Conservation (phyloP, 225 moss, liverwort and hornwort genomes). For the Asterella californica region DNA sequence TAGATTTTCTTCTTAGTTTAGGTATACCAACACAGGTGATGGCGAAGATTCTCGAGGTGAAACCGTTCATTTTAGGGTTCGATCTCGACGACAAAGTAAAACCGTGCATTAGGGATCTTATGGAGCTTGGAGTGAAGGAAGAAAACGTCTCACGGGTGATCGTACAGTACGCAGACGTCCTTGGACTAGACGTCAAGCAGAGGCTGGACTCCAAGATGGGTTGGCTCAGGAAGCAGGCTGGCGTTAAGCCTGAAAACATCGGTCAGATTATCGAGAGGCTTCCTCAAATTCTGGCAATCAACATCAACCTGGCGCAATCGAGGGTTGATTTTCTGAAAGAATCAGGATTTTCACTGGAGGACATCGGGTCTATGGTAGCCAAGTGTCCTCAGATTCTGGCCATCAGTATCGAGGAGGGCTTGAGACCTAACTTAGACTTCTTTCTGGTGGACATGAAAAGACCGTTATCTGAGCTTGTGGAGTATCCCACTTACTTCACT, state of each 20-base stretch:
- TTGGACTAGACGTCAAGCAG: conserved; percentile 66
- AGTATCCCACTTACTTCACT: conserved; percentile 73
- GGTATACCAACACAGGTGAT: conserved; percentile 73
- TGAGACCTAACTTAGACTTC: conserved; percentile 59
- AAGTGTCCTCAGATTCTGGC: conserved; percentile 76
- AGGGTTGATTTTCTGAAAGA: conserved; percentile 63
- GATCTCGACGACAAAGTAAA: conserved; percentile 63
- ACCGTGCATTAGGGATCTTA: conserved; percentile 63
- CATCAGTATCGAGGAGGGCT: conserved; percentile 58
- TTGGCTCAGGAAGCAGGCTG: conserved; percentile 74
- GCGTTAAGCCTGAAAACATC: conserved; percentile 58
- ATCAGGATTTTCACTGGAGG: conserved; percentile 60
- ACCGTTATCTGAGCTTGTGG: conserved; percentile 59
- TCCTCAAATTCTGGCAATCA: conserved; percentile 82
- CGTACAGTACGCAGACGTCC: conserved; percentile 73
- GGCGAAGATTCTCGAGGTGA: conserved; percentile 85
- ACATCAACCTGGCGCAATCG: conserved; percentile 60
- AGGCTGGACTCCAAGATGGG: conserved; percentile 65
- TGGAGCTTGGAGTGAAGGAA: conserved; percentile 63
- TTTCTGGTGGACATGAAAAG: conserved; percentile 64
- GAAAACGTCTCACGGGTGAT: conserved; percentile 58
- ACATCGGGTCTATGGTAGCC: conserved; percentile 69
- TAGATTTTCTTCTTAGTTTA: conserved; percentile 64
- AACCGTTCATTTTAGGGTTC: conserved; percentile 78
- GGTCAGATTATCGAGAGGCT: conserved; percentile 69